Evolutionary conservation across 2,329 filamentous ascomycete species (phyloP), one percentile per base, ranked within the genome.

Genomic region (Scedosporium apiospermum): DNA sequence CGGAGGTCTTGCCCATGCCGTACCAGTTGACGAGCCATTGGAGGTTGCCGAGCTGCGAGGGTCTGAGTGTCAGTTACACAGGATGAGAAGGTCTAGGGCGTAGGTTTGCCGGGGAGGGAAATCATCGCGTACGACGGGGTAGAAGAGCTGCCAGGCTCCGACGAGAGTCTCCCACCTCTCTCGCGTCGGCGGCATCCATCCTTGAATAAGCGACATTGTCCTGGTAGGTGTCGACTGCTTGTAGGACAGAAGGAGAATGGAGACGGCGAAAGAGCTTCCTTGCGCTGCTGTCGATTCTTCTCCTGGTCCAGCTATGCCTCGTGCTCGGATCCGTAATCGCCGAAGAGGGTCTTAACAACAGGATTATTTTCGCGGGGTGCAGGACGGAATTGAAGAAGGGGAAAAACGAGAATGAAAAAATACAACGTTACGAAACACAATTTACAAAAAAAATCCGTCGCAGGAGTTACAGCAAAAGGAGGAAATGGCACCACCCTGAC

Each of bases 1-100:
- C 82, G 3, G 91, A 96, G 2, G 93, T 96, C 76, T 98, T 98
- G 73, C 95, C 95, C 79, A 93, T 91, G 60, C 90, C 90, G 73
- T 97, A 95, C 82, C 85, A 96, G 62, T 85, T 82, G n/a, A 82
- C 77, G 63, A 87, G 64, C 88, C 89, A 96, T 84, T 96, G 92
- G 23, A 84, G 60, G 1, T 85, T 82, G 0, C 87, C 87, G 66
- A 91, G 70, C 91, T 96, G 65, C 65, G 61, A 55, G 10, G 10
- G 60, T 67, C 41, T 44, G n/a, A 38, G 57, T 6, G 30, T 14
- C 42, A 30, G n/a, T 55, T 60, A 9, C 21, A 51, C 5, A 30
- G 55, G 44, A 21, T 10, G 53, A 61, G n/a, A 46, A 30, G 66
- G 46, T 38, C 59, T 57, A 30, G 57, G n/a, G 51, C 12, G 9